Base-by-base conservation (phyloP, 208 protist genomes). In the Vickermania spadyakhi region DNA sequence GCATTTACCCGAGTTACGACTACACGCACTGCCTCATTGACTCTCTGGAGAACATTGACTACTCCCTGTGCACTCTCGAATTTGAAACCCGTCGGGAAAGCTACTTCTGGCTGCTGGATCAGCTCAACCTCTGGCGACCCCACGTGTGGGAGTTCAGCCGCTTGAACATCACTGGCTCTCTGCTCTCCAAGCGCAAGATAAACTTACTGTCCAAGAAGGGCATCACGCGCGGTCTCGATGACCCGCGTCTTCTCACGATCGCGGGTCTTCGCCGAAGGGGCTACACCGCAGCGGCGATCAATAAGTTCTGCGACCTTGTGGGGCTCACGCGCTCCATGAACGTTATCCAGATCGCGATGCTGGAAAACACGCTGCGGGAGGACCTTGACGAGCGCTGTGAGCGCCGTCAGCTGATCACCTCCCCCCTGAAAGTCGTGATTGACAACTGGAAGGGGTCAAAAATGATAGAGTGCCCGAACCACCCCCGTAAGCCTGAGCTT, bases 1-100 rank as follows among this genome's bases (percentile, higher is more conserved):
- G 96, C 74, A 97, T 99, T 66, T 99, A 99, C 76, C 99, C 99
- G 27, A 98, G 96, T 56, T 99, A 99, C 79, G 99, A 99, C 84
- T 99, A 96, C 74, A 98, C 98, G 28, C 98, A 99, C 86, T 99
- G 98, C 81, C 77, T 99, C 31, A 89, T 97, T 30, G 99, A 99
- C 77, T 97, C 97, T 5, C 73, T 99, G 27, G 99, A 99, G 75
- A 81, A 99, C 80, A 98, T 99, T 61, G 99, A 99, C 30, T 99
- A 99, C 83, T 99, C 98, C 11, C 77, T 99, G 2, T 99, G 99
- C 89, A 99, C 99, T 4, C 78, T 99, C 29, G 99, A 99, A 84
- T 99, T 99, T 73, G 93, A 99, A 73, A 96, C 85, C n/a, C 86
- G 96, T 66, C 81, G 95, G 25, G 92, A 97, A 57, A 96, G 89